Conservation (phyloP, 805 yeast genomes). For the Pichia cephalocereana region DNA sequence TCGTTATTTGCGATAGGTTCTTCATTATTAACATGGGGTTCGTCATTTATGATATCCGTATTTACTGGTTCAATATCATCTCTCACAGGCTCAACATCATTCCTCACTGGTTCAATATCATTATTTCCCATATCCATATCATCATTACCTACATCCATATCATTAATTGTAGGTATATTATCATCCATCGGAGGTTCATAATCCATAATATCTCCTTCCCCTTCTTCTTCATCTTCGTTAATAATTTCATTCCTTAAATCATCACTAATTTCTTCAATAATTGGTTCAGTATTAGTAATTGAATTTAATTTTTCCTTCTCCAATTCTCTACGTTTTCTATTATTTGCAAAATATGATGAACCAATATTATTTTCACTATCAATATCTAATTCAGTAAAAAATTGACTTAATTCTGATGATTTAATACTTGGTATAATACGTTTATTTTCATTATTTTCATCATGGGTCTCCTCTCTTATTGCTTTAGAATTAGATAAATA, state of each 20-base stretch:
- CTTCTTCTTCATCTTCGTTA: neutral
- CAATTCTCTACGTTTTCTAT: conserved; percentile 2
- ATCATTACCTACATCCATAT: no score
- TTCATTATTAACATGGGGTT: no score
- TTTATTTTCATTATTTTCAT: neutral
- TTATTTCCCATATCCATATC: no score
- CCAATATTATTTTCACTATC: conserved; percentile 15
- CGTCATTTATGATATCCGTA: no score
- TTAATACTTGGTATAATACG: conserved; percentile 7
- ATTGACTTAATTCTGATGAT: conserved; percentile 11
- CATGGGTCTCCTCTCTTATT: neutral
- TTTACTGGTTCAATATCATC: neutral
- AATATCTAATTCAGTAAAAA: conserved; percentile 13
- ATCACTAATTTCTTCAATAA: conserved; percentile 4
- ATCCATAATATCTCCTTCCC: neutral
- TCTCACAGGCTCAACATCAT: neutral
- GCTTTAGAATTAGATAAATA: conserved; percentile 2
- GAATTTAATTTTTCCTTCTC: neutral
- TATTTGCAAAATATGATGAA: conserved; percentile 7
- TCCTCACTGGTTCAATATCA: no score
- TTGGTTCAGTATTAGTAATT: neutral
- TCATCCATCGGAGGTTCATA: neutral
- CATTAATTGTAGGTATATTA: no score
- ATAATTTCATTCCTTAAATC: neutral
- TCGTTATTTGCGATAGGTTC: no score